Evolutionary conservation across 345 rosid genomes (phyloP).

Genomic region (Eutrema yunnanense): DNA sequence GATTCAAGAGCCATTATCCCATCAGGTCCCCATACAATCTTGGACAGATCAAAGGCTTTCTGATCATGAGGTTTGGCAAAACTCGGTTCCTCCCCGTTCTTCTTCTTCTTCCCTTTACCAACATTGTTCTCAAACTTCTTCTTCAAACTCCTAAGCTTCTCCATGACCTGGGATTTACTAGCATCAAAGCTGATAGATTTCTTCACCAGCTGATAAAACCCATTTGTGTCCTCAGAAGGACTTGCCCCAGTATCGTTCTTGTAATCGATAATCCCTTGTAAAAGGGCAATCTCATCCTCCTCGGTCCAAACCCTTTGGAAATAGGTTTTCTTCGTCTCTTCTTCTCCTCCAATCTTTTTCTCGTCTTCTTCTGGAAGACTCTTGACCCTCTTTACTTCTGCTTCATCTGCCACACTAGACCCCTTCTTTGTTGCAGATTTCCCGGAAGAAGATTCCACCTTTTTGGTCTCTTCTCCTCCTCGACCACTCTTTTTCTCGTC

Average conservation of each 20-base stretch:
- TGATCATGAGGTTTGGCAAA: constrained; percentile 35
- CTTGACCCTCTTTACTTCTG: constrained; percentile 20
- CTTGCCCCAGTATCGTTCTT: constrained; percentile 18
- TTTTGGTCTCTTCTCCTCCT: constrained; percentile 12
- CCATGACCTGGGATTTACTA: constrained; percentile 28
- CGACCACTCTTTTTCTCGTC: not conserved
- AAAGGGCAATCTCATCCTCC: constrained; percentile 36
- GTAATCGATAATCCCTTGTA: constrained; percentile 35
- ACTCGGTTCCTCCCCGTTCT: constrained; percentile 24
- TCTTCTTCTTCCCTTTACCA: constrained; percentile 19
- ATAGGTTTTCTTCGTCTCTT: constrained; percentile 15
- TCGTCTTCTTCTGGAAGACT: not conserved
- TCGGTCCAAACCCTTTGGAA: constrained; percentile 38
- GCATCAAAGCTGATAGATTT: constrained; percentile 31
- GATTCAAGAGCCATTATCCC: constrained; percentile 10
- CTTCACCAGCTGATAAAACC: constrained; percentile 30
- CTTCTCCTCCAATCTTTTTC: constrained; percentile 14
- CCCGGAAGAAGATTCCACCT: not conserved
- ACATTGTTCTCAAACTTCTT: constrained; percentile 32
- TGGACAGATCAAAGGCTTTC: constrained; percentile 29
- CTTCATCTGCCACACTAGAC: no score
- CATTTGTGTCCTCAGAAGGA: constrained; percentile 26
- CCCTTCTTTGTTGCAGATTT: no score
- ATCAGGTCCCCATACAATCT: constrained; percentile 35
- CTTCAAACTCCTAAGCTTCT: constrained; percentile 39